Evolutionary conservation across 306 rosid genomes (phyloP).

Genomic region (Amphicarpaea edgeworthii): DNA sequence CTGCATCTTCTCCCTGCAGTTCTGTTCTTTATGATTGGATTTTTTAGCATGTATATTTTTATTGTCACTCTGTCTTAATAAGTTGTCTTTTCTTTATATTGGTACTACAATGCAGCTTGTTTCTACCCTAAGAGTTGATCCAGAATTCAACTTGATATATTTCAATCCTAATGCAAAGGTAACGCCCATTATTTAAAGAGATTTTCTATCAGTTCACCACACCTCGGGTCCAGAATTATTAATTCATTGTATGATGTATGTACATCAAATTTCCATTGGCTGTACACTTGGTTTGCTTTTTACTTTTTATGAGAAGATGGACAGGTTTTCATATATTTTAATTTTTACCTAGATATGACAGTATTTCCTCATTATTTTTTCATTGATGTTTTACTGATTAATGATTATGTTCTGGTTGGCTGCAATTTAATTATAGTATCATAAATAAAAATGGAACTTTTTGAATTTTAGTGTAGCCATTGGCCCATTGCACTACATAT

Average conservation of each 20-base stretch:
- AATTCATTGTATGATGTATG: constrained; percentile 10
- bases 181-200: constrained; percentile 36
- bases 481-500: constrained; percentile 1
- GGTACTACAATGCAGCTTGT: constrained; percentile 76
- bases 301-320: constrained; percentile 1
- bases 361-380: constrained; percentile 30
- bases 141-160: constrained; percentile 76
- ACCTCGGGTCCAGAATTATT: constrained; percentile 11
- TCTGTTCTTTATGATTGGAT: constrained; percentile 33
- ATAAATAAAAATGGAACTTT: neutral
- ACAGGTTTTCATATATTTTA: constrained; percentile 24
- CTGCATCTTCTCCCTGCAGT: constrained; percentile 25
- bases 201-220: constrained; percentile 2
- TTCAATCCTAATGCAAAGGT: constrained; percentile 87
- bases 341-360: neutral
- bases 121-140: constrained; percentile 77
- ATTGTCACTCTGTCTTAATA: constrained; percentile 38
- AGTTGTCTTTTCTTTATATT: constrained; percentile 54
- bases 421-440: neutral
- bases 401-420: constrained; percentile 26
- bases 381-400: constrained; percentile 11
- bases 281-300: constrained; percentile 28
- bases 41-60: constrained; percentile 29
- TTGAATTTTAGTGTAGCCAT: neutral
- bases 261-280: neutral